A percentile compares a stretch with the other conserved stretches of the same genome.
phyloP scores from a whole-genome alignment of 495 filamentous ascomycete genomes.

The Hyaloscypha variabilis region DNA sequence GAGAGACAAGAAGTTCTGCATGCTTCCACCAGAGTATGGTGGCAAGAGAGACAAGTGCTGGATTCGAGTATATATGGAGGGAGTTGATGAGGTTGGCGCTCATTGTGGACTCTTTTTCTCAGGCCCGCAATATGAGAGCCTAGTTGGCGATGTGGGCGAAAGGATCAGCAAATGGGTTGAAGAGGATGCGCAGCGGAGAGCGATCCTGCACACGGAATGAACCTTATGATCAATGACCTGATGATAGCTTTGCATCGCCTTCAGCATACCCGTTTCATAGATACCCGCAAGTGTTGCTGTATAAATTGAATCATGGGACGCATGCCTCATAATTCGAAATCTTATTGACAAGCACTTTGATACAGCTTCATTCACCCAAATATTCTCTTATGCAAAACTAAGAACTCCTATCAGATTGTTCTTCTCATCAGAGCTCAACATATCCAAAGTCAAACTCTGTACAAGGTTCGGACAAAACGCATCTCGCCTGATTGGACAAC shows the following conservation, averaged over 20 bases:
- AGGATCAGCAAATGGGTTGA: constrained; percentile 75
- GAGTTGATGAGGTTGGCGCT: constrained; percentile 82
- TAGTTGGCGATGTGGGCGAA: constrained; percentile 74
- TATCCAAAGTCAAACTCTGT: background rate
- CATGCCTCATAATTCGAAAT: background rate
- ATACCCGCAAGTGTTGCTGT: background rate
- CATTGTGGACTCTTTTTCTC: constrained; percentile 83
- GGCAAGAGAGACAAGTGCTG: constrained; percentile 65
- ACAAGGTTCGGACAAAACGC: no score
- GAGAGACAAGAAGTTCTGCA: constrained; percentile 76
- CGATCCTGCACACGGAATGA: constrained; percentile 7
- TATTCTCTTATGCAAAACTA: background rate
- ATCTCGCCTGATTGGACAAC: background rate
- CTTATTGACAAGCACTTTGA: background rate
- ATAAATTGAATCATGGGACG: background rate
- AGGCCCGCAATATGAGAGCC: constrained; percentile 67
- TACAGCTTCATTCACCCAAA: background rate
- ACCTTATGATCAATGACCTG: background rate
- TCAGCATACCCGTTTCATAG: background rate
- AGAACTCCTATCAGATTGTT: background rate
- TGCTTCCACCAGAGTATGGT: constrained; percentile 56
- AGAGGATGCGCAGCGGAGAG: constrained; percentile 44
- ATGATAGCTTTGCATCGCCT: background rate
- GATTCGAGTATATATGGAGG: constrained; percentile 76
- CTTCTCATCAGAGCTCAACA: background rate